Conservation (phyloP, 495 filamentous ascomycete genomes). For the Penicillium egyptiacum region DNA sequence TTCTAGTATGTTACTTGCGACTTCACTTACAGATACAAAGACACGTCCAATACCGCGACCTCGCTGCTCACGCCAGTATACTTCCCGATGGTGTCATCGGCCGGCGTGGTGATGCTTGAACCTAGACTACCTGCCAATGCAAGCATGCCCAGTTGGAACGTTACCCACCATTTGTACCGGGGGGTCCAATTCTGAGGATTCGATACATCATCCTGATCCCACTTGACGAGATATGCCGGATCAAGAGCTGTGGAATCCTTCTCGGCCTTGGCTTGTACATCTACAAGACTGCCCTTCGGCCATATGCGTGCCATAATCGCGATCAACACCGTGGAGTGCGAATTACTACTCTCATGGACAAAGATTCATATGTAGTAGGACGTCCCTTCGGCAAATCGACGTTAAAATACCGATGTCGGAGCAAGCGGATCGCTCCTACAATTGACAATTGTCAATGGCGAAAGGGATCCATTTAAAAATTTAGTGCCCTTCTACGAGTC, state of each 20-base stretch:
- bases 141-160: constrained; percentile 51
- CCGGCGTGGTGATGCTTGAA: constrained; percentile 51
- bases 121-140: constrained; percentile 50
- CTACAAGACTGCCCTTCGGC: neutral
- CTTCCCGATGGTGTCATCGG: constrained; percentile 38
- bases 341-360: neutral
- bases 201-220: constrained; percentile 10
- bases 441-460: neutral
- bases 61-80: constrained; percentile 40
- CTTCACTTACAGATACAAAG: constrained; percentile 2
- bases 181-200: constrained; percentile 51
- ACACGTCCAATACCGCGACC: constrained; percentile 16
- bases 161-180: constrained; percentile 49
- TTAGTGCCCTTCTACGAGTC: neutral
- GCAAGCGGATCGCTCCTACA: neutral
- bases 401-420: neutral
- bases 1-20: neutral
- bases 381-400: neutral
- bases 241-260: neutral
- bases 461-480: neutral
- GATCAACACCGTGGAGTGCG: neutral
- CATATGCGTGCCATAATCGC: neutral
- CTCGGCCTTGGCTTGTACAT: neutral
- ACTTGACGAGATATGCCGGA: constrained; percentile 13
- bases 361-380: neutral